These are phyloP conservation scores for Yamadazyma endophytica DNA, from an alignment of 805 yeast genomes.

Conservation along the genomic window DNA sequence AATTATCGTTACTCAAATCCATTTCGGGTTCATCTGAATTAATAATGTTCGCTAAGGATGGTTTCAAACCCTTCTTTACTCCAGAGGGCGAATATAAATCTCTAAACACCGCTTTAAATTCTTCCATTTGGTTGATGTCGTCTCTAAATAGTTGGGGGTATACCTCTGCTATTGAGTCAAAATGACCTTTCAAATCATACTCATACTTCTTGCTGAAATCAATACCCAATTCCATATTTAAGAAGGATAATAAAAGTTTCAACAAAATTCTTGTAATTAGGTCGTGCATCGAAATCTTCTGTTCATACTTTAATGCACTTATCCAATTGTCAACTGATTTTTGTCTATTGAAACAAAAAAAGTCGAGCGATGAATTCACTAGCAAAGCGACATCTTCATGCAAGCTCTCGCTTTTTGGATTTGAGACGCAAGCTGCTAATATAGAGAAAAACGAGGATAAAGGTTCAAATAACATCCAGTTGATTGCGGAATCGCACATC, in stretches of 20 bases:
- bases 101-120: slow-evolving; percentile 1
- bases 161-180: slow-evolving; percentile 12
- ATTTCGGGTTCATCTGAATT: slow-evolving; percentile 2
- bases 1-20: neutral
- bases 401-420: slow-evolving; percentile 12
- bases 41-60: slow-evolving; percentile 6
- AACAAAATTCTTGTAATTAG: slow-evolving; percentile 20
- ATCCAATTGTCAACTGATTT: slow-evolving; percentile 1
- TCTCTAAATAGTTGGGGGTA: slow-evolving; percentile 16
- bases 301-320: slow-evolving; percentile 7
- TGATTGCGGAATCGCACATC: slow-evolving; percentile 14
- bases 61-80: slow-evolving; percentile 3
- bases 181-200: slow-evolving; percentile 16
- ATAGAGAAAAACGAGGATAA: slow-evolving; percentile 21
- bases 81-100: neutral
- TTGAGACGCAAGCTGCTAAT: slow-evolving; percentile 18
- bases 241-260: slow-evolving; percentile 16
- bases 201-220: slow-evolving; percentile 10
- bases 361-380: slow-evolving; percentile 14
- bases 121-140: slow-evolving; percentile 1
- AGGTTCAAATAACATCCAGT: slow-evolving; percentile 18
- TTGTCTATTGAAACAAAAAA: slow-evolving; percentile 6
- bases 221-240: slow-evolving; percentile 10
- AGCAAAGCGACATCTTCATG: slow-evolving; percentile 19
- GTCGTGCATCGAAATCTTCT: slow-evolving; percentile 11